These are phyloP conservation scores for Sodiomyces alkalinus DNA, from an alignment of 2,329 filamentous ascomycete species.

Conservation along the genomic window DNA sequence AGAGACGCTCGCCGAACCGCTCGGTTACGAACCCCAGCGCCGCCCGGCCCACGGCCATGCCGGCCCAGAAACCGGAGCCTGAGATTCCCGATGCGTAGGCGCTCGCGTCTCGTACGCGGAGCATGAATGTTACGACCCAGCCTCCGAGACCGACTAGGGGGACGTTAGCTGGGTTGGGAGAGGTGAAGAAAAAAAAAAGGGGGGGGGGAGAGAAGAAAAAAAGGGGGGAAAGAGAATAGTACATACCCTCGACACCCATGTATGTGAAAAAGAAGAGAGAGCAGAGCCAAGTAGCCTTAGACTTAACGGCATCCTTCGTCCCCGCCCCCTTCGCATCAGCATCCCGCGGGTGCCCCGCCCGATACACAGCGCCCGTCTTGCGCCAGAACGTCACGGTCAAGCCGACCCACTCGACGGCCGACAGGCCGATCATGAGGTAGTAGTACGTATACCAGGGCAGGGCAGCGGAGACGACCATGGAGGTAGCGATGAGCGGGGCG, in stretches of 20 bases:
- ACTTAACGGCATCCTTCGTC: slow-evolving; percentile 22
- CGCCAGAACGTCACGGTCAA: slow-evolving; percentile 42
- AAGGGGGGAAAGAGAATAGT: not conserved
- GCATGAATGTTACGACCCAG: slow-evolving; percentile 73
- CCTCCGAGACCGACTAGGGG: slow-evolving; percentile 52
- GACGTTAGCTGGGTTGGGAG: too few relatives aligned
- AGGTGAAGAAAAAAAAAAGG: too few relatives aligned
- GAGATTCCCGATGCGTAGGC: slow-evolving; percentile 57
- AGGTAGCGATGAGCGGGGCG: slow-evolving; percentile 49
- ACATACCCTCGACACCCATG: slow-evolving; percentile 50
- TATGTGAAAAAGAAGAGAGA: slow-evolving; percentile 58
- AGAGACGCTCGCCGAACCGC: slow-evolving; percentile 46
- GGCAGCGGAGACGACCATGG: slow-evolving; percentile 43
- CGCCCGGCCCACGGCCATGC: slow-evolving; percentile 54
- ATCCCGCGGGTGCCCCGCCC: slow-evolving; percentile 18
- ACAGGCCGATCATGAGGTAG: slow-evolving; percentile 47
- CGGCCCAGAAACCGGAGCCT: slow-evolving; percentile 67
- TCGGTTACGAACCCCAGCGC: slow-evolving; percentile 57
- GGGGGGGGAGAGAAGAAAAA: slow-evolving; percentile 3
- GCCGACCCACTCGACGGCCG: slow-evolving; percentile 38
- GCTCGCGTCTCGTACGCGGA: slow-evolving; percentile 48
- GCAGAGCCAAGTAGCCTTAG: slow-evolving; percentile 47
- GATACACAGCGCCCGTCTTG: slow-evolving; percentile 39
- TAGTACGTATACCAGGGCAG: slow-evolving; percentile 55
- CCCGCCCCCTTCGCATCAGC: slow-evolving; percentile 14